phyloP scores from a whole-genome alignment of 2,329 filamentous ascomycete species.

The Celoporthe dispersa region DNA sequence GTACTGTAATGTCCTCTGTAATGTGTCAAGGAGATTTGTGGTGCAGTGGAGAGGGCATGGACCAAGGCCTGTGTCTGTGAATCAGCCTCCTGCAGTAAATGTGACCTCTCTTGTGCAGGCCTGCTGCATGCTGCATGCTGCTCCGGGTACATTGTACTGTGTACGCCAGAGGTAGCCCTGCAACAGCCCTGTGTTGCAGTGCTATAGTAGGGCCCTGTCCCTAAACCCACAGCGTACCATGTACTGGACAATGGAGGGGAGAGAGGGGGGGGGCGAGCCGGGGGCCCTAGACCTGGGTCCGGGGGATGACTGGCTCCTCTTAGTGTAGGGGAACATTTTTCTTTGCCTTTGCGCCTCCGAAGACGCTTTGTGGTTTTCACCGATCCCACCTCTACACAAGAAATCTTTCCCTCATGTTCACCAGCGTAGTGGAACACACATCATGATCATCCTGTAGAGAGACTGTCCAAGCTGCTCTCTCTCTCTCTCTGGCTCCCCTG shows the following conservation, averaged over 20 bases:
- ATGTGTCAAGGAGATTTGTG: background rate
- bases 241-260: background rate
- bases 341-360: conserved; percentile 18
- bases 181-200: no score
- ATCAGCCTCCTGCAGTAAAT: background rate
- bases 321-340: conserved; percentile 19
- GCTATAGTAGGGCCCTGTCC: background rate
- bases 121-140: background rate
- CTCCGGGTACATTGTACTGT: background rate
- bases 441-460: conserved; percentile 26
- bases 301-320: background rate
- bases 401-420: background rate
- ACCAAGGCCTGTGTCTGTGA: background rate
- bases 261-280: no score
- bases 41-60: background rate
- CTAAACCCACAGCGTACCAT: background rate
- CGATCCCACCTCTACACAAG: background rate
- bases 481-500: conserved; percentile 1
- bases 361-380: conserved; percentile 7
- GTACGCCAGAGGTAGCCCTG: background rate
- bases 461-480: conserved; percentile 18
- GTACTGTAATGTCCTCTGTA: background rate
- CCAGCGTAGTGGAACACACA: conserved; percentile 15
- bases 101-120: background rate
- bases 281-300: background rate